These are phyloP conservation scores for Lyophyllum semitale DNA, from an alignment of 768 basidiomycete genomes.

Conservation along the genomic window DNA sequence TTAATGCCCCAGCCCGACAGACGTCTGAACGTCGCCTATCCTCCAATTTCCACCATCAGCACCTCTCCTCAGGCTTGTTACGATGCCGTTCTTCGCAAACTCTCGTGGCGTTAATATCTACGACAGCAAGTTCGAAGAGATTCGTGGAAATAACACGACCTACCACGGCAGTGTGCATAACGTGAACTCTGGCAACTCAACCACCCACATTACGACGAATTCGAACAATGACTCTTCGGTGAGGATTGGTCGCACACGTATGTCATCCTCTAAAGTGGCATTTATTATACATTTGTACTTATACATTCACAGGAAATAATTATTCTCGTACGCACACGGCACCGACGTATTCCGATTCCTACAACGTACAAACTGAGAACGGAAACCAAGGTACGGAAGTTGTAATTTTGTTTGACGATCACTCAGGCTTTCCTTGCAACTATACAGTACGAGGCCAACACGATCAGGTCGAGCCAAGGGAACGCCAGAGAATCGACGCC, in stretches of 20 bases:
- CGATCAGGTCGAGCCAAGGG: background rate
- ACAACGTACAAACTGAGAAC: too few relatives aligned
- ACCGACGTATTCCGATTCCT: background rate
- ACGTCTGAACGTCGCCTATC: background rate
- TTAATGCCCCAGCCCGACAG: too few relatives aligned
- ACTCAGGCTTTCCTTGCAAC: background rate
- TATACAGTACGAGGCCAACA: background rate
- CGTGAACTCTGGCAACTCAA: background rate
- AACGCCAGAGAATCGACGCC: background rate
- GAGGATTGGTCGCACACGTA: background rate
- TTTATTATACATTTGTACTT: background rate
- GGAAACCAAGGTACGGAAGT: background rate
- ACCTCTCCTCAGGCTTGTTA: background rate
- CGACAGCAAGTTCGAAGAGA: background rate
- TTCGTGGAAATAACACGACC: background rate
- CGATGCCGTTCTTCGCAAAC: background rate
- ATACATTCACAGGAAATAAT: background rate
- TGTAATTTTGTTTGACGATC: background rate
- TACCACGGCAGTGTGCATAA: background rate
- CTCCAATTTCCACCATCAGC: background rate
- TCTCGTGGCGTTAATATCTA: background rate
- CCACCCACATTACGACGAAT: background rate
- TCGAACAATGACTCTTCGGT: constrained; percentile 1
- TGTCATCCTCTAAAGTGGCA: background rate
- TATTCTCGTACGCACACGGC: background rate